Evolutionary conservation across 108 stramenopile genomes (phyloP).

Genomic region (Skeletonema potamos): DNA sequence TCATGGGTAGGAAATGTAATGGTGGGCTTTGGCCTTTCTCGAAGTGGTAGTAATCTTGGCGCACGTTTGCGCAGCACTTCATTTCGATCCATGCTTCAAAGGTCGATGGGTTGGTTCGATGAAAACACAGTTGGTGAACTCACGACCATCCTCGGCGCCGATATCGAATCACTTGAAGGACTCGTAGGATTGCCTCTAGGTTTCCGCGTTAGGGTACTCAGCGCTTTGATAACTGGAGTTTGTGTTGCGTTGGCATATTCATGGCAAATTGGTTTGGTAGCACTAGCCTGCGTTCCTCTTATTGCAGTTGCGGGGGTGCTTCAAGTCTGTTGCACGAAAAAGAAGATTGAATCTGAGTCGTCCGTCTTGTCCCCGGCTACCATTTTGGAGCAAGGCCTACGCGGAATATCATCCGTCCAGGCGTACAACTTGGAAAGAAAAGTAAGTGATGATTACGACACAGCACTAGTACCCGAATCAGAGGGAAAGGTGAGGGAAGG

Average conservation of each 20-base stretch:
- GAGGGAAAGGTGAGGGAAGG: conserved; percentile 36
- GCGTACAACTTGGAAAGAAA: conserved; percentile 55
- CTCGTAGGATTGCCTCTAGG: conserved; percentile 34
- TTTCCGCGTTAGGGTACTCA: conserved; percentile 29
- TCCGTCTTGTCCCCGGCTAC: conserved; percentile 29
- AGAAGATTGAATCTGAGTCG: not conserved
- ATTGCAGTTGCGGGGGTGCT: conserved; percentile 37
- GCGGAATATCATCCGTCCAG: conserved; percentile 45
- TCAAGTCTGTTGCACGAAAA: conserved; percentile 28
- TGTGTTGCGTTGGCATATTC: conserved; percentile 29
- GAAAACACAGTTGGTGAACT: conserved; percentile 39
- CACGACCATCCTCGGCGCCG: conserved; percentile 26
- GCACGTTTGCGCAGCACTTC: conserved; percentile 20
- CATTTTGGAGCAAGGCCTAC: conserved; percentile 39
- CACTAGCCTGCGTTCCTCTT: conserved; percentile 38
- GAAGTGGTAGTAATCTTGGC: conserved; percentile 35
- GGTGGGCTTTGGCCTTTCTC: conserved; percentile 32
- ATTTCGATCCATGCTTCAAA: conserved; percentile 31
- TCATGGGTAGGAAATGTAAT: conserved; percentile 36
- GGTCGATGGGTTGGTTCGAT: conserved; percentile 46
- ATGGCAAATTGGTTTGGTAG: conserved; percentile 33
- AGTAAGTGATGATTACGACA: conserved; percentile 46
- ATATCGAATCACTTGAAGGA: conserved; percentile 31
- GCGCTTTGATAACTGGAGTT: conserved; percentile 33
- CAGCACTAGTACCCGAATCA: conserved; percentile 23